phyloP scores from a whole-genome alignment of 192 early-diverging fungal species.

The Chytriomyces hyalinus region DNA sequence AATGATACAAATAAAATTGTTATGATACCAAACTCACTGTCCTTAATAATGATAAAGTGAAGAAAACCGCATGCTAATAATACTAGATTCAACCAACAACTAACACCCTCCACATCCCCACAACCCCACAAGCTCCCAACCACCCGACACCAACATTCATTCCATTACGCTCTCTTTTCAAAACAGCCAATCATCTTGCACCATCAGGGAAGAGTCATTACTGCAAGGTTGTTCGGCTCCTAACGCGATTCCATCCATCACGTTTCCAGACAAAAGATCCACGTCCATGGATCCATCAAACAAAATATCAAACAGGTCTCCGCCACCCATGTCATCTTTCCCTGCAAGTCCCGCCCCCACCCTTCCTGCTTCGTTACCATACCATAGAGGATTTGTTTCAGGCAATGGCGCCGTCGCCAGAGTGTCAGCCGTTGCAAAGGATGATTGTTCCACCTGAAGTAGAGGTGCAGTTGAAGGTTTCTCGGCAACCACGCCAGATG shows the following conservation, averaged over 20 bases:
- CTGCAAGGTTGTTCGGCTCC: not conserved
- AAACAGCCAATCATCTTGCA: conserved; percentile 18
- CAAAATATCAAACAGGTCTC: conserved; percentile 17
- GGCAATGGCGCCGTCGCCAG: no score
- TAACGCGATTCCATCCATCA: no score
- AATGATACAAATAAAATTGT: no score
- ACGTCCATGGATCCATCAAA: conserved; percentile 30
- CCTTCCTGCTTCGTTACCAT: not conserved
- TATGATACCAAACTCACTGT: no score
- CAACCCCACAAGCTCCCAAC: not conserved
- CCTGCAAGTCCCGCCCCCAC: no score
- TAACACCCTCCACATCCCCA: not conserved
- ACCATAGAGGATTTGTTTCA: not conserved
- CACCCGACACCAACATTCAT: not conserved
- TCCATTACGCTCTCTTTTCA: not conserved
- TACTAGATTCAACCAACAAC: no score
- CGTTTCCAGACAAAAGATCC: no score
- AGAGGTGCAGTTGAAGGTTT: not conserved
- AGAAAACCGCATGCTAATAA: not conserved
- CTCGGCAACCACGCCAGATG: not conserved
- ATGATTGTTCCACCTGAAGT: not conserved
- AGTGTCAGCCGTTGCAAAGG: no score
- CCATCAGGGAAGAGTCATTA: not conserved
- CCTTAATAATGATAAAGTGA: conserved; percentile 2
- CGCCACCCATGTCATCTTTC: not conserved